phyloP scores from a whole-genome alignment of 78 protist species.

The Guillardia theta region DNA sequence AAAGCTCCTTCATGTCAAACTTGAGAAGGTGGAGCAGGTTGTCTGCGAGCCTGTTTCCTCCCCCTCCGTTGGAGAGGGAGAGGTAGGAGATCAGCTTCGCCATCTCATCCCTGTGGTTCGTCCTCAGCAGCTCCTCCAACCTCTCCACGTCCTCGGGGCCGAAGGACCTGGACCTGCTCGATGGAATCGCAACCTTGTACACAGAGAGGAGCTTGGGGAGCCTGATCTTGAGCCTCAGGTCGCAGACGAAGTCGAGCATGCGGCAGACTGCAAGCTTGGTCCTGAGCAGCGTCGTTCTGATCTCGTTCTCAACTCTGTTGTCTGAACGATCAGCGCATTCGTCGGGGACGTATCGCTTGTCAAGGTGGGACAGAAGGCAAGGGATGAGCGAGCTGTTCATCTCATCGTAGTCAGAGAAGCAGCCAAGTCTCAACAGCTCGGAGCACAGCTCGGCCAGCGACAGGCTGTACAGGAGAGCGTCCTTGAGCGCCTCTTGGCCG shows the following conservation, averaged over 20 bases:
- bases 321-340: no score
- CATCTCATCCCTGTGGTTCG: no score
- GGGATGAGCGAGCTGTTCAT: not conserved
- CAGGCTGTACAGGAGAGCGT: not conserved
- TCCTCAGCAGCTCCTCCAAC: no score
- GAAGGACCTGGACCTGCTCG: no score
- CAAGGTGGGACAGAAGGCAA: not conserved
- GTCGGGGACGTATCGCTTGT: not conserved
- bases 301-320: no score
- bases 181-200: no score
- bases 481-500: not conserved
- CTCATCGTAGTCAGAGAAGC: not conserved
- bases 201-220: not conserved
- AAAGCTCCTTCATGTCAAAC: no score
- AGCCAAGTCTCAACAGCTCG: not conserved
- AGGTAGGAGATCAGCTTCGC: no score
- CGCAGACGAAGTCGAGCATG: not conserved
- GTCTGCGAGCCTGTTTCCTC: no score
- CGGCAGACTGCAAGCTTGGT: not conserved
- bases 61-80: no score
- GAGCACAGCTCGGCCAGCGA: not conserved
- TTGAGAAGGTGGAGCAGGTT: no score
- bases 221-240: not conserved
- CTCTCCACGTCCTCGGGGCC: no score
- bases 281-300: not conserved